These are phyloP conservation scores for Sphaerobolus stellatus DNA, from an alignment of 1,284 basidiomycete species.

Conservation along the genomic window DNA sequence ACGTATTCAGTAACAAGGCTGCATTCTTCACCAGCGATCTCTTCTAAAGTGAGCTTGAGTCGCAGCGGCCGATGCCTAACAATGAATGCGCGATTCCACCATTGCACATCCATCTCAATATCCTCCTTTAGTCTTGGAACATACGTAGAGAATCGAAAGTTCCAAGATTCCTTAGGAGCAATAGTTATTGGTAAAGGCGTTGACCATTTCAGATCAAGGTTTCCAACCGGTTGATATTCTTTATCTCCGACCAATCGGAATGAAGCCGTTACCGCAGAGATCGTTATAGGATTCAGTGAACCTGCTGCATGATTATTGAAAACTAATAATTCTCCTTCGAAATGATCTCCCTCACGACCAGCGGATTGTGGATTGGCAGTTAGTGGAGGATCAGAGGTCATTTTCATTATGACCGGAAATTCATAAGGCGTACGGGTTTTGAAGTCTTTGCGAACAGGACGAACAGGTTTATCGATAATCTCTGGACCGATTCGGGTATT, in stretches of 20 bases:
- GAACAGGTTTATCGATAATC: constrained; percentile 1
- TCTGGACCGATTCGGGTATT: constrained; percentile 2
- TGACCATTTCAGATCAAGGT: not conserved
- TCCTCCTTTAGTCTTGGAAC: constrained; percentile 7
- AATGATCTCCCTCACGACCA: not conserved
- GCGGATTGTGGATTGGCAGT: not conserved
- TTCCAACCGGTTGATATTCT: constrained; percentile 1
- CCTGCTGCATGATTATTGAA: constrained; percentile 4
- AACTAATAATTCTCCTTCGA: constrained; percentile 2
- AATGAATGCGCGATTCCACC: constrained; percentile 6
- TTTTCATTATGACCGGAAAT: constrained; percentile 7
- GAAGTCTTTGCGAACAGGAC: constrained; percentile 3
- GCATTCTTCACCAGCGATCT: constrained; percentile 6
- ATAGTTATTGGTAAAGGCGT: constrained; percentile 1
- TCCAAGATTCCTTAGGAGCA: constrained; percentile 2
- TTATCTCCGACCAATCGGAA: constrained; percentile 7
- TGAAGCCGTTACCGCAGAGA: constrained; percentile 1
- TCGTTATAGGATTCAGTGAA: constrained; percentile 6
- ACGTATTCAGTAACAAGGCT: constrained; percentile 31
- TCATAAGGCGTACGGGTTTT: constrained; percentile 2
- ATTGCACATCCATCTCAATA: not conserved
- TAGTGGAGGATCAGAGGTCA: constrained; percentile 7
- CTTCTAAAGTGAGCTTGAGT: constrained; percentile 5
- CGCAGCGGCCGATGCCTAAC: constrained; percentile 10
- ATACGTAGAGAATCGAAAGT: not conserved